phyloP scores from a whole-genome alignment of 495 filamentous ascomycete genomes.

The Aspergillus egyptiacus region DNA sequence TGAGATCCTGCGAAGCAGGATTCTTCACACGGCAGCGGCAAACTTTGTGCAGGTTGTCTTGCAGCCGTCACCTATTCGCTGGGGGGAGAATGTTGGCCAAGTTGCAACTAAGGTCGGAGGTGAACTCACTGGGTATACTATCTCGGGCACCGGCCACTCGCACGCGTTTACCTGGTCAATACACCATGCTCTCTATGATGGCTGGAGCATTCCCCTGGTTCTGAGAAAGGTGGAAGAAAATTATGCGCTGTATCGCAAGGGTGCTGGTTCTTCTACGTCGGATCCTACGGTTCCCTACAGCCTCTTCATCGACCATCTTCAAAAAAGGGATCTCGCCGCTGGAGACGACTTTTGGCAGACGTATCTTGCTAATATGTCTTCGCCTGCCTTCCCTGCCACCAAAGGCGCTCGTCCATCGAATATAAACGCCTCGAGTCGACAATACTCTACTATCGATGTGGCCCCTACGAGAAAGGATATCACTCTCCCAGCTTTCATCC shows the following conservation, averaged over 20 bases:
- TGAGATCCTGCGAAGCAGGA: slow-evolving; percentile 50
- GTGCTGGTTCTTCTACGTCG: slow-evolving; percentile 8
- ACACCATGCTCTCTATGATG: slow-evolving; percentile 68
- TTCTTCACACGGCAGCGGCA: slow-evolving; percentile 44
- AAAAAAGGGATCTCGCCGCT: slow-evolving; percentile 24
- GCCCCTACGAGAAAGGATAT: slow-evolving; percentile 17
- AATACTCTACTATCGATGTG: slow-evolving; percentile 22
- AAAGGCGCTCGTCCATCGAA: slow-evolving; percentile 22
- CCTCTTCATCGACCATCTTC: slow-evolving; percentile 39
- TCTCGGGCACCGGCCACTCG: slow-evolving; percentile 31
- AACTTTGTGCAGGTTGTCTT: slow-evolving; percentile 52
- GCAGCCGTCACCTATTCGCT: slow-evolving; percentile 38
- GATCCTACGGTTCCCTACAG: slow-evolving; percentile 25
- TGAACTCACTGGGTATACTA: slow-evolving; percentile 46
- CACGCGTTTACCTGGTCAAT: slow-evolving; percentile 54
- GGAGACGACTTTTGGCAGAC: slow-evolving; percentile 42
- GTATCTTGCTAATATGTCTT: slow-evolving; percentile 20
- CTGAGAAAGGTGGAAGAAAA: slow-evolving; percentile 49
- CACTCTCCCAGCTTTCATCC: slow-evolving; percentile 40
- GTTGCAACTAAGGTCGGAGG: slow-evolving; percentile 40
- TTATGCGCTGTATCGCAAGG: slow-evolving; percentile 15
- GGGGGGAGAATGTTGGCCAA: slow-evolving; percentile 33
- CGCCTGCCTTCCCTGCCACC: slow-evolving; percentile 24
- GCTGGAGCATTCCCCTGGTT: slow-evolving; percentile 56
- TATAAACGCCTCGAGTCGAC: slow-evolving; percentile 28